These are phyloP conservation scores for Phytophthora syringae DNA, from an alignment of 352 stramenopile species.

Conservation along the genomic window DNA sequence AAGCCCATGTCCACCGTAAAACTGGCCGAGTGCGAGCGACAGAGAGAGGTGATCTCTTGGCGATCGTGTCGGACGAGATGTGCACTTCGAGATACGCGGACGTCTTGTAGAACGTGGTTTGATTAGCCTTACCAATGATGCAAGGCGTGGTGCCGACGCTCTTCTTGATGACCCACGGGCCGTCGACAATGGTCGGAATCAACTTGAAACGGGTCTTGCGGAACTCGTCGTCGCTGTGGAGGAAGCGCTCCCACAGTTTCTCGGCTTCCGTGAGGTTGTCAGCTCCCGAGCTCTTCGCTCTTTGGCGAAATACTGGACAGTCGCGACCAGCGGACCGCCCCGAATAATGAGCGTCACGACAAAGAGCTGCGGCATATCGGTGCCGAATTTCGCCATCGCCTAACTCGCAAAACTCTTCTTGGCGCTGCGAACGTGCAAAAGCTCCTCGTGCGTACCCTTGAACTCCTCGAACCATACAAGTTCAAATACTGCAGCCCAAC, in stretches of 20 bases:
- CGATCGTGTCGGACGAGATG: conserved; percentile 74
- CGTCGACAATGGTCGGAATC: conserved; percentile 77
- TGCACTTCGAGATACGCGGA: conserved; percentile 75
- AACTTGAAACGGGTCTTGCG: conserved; percentile 80
- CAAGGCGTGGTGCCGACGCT: conserved; percentile 78
- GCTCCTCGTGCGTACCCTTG: conserved; percentile 64
- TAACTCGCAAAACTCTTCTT: conserved; percentile 76
- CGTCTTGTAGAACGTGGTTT: conserved; percentile 68
- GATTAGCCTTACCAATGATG: conserved; percentile 75
- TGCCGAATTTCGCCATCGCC: conserved; percentile 66
- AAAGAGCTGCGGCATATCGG: conserved; percentile 77
- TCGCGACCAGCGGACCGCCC: conserved; percentile 62
- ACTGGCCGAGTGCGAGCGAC: conserved; percentile 63
- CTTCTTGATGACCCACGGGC: conserved; percentile 84
- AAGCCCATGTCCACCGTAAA: conserved; percentile 86
- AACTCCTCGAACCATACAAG: conserved; percentile 87
- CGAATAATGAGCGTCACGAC: conserved; percentile 78
- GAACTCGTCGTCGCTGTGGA: conserved; percentile 69
- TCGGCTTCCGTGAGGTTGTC: conserved; percentile 33
- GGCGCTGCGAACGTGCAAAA: conserved; percentile 66
- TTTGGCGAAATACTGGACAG: conserved; percentile 81
- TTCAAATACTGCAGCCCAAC: conserved; percentile 64
- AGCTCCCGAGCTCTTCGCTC: conserved; percentile 40
- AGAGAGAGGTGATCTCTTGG: conserved; percentile 79
- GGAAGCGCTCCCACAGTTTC: conserved; percentile 70